Base-by-base conservation (phyloP, 2,329 filamentous ascomycete genomes). In the Beauveria scarabaeidicola region DNA sequence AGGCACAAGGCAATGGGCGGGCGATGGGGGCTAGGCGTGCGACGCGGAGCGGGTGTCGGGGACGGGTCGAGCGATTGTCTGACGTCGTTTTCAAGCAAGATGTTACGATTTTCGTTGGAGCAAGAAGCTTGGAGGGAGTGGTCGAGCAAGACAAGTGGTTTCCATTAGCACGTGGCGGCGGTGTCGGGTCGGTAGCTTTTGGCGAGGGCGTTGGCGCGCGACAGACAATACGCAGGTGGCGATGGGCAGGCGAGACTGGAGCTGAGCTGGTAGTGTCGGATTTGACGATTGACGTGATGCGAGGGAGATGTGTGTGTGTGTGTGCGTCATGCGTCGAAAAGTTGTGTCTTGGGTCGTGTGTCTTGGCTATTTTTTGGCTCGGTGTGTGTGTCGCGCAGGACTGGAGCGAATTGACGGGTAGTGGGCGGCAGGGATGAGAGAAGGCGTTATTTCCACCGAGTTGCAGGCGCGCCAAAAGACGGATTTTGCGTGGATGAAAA, bases 111-210 rank as follows among this genome's bases (percentile, higher is more conserved):
- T 2, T 17, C n/a, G 13, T 36, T 29, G 25, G 10, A 11, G 36
- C n/a, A 41, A 8, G n/a, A 44, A 40, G 53, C 44, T 47, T 8
- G 38, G 27, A 23, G 27, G 41, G 41, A 13, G 13, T 48, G 13
- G 19, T 50, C 23, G 44, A 41, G 40, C 17, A 46, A 17, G 46
- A 58, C 19, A 29, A 29, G 25, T 41, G 3, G 36, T 50, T 58
- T 41, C 55, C 41, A 58, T 47, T 32, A 48, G 55, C 36, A 58
- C 23, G 43, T 48, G 55, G 46, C 29, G 55, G 46, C 29, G 46
- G 27, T 38, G 15, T 41, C 32, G 25, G 36, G 23, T 29, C 25
- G 17, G 46, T 21, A 41, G 44, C 44, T 41, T 41, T 57, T 46
- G 55, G 29, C 55, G 46, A 51, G 36, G 23, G 32, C 41, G 19